These are phyloP conservation scores for Apodospora peruviana DNA, from an alignment of 495 filamentous ascomycete genomes.

Conservation along the genomic window DNA sequence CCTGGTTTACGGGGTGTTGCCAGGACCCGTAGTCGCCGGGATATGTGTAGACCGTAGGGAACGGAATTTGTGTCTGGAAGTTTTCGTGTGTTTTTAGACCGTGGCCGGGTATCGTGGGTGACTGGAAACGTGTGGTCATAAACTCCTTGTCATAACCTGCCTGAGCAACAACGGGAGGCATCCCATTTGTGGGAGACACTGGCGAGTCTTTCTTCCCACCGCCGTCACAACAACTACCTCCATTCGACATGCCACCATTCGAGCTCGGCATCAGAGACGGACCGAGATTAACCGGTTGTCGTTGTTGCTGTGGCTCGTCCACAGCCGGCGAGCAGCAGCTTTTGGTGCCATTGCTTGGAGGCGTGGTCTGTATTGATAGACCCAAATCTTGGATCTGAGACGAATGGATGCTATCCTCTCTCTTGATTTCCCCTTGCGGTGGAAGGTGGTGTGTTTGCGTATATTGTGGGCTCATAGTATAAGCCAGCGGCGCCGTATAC, in stretches of 20 bases:
- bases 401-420: conserved; percentile 9
- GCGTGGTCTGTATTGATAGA: conserved; percentile 1
- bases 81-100: conserved; percentile 14
- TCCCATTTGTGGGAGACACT: neutral
- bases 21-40: conserved; percentile 38
- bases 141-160: conserved; percentile 9
- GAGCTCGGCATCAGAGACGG: conserved; percentile 7
- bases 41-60: conserved; percentile 29
- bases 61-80: conserved; percentile 8
- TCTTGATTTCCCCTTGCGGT: conserved; percentile 12
- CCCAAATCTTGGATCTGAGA: conserved; percentile 1
- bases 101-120: conserved; percentile 8
- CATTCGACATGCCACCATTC: neutral
- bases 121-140: conserved; percentile 14
- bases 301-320: conserved; percentile 2
- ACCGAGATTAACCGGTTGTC: neutral
- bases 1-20: conserved; percentile 35
- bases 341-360: conserved; percentile 5
- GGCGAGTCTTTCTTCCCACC: conserved; percentile 9
- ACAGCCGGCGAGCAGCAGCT: conserved; percentile 6
- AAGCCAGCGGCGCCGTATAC: conserved; percentile 13
- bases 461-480: conserved; percentile 13
- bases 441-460: conserved; percentile 7
- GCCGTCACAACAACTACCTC: neutral
- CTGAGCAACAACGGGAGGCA: conserved; percentile 9